A percentile compares a stretch with the other conserved stretches of the same genome.
Evolutionary conservation across 441 rosid genomes (phyloP).

Genomic region (Biscutella auriculata): DNA sequence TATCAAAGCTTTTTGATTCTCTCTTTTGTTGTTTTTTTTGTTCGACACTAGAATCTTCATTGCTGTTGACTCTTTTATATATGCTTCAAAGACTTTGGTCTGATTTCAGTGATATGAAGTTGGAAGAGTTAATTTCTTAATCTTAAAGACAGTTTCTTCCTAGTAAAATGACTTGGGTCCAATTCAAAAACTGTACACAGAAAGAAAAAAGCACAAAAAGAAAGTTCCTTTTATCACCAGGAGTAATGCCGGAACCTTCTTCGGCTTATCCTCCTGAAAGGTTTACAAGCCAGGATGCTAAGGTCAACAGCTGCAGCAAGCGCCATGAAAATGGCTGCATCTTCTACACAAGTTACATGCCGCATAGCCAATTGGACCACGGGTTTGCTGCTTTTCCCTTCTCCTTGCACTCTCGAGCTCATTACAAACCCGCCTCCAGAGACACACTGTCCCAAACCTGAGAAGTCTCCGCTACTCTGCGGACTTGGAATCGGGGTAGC

Average conservation of each 20-base stretch:
- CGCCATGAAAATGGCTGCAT: slow-evolving; percentile 95
- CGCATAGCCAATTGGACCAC: slow-evolving; percentile 78
- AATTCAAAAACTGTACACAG: slow-evolving; percentile 21
- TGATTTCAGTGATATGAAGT: background rate
- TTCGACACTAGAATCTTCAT: background rate
- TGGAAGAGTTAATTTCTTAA: background rate
- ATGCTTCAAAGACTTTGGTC: slow-evolving; percentile 7
- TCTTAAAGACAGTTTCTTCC: slow-evolving; percentile 13
- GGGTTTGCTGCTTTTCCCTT: slow-evolving; percentile 79
- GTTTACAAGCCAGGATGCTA: slow-evolving; percentile 82
- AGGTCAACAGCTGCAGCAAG: slow-evolving; percentile 92
- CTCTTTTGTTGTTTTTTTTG: background rate
- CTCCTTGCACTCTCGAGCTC: slow-evolving; percentile 90
- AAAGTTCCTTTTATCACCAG: slow-evolving; percentile 19
- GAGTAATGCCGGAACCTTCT: slow-evolving; percentile 55
- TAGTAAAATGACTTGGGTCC: slow-evolving; percentile 12
- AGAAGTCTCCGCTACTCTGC: slow-evolving; percentile 84
- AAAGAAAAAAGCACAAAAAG: background rate
- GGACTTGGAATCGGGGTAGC: slow-evolving; percentile 82
- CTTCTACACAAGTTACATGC: slow-evolving; percentile 87
- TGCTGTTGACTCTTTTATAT: background rate
- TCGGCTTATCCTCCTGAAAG: slow-evolving; percentile 57
- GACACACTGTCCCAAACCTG: slow-evolving; percentile 41
- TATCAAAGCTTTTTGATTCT: background rate
- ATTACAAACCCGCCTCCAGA: slow-evolving; percentile 67